Percentiles rank a stretch among this genome's conserved stretches.
These are phyloP conservation scores for Spergularia azorica DNA, from an alignment of 179 eudicot species.

Conservation along the genomic window DNA sequence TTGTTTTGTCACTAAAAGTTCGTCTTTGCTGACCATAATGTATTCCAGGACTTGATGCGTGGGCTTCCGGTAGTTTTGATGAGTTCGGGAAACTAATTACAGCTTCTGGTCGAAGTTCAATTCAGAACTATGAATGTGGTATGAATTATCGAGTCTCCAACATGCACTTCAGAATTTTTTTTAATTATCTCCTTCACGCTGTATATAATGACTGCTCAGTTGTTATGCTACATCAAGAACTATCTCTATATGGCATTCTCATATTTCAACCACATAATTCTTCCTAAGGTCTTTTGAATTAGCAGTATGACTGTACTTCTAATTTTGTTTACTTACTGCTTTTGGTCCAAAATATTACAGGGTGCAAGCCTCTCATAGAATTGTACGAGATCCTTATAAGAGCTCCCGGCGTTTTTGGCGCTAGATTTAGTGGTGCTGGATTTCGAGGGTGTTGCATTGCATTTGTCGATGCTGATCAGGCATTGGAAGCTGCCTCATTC, in stretches of 20 bases:
- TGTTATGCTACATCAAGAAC: neutral
- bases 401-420: conserved; percentile 87
- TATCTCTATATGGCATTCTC: neutral
- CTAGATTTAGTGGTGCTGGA: conserved; percentile 97
- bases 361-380: conserved; percentile 84
- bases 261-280: neutral
- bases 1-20: neutral
- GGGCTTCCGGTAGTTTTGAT: conserved; percentile 81
- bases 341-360: conserved; percentile 34
- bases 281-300: no score
- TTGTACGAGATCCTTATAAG: conserved; percentile 71
- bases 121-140: conserved; percentile 95
- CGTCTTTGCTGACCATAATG: neutral
- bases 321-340: neutral
- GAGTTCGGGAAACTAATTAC: conserved; percentile 89
- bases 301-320: no score
- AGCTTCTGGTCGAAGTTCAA: conserved; percentile 93
- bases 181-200: neutral
- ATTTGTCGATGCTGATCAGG: conserved; percentile 65
- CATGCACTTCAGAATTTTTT: neutral
- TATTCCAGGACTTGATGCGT: conserved; percentile 78
- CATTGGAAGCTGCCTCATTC: conserved; percentile 62
- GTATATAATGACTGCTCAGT: neutral
- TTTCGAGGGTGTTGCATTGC: conserved; percentile 97
- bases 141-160: conserved; percentile 21